Evolutionary conservation across 345 rosid genomes (phyloP), one percentile per base, ranked within the genome.

Genomic region (Syzygium aqueum): DNA sequence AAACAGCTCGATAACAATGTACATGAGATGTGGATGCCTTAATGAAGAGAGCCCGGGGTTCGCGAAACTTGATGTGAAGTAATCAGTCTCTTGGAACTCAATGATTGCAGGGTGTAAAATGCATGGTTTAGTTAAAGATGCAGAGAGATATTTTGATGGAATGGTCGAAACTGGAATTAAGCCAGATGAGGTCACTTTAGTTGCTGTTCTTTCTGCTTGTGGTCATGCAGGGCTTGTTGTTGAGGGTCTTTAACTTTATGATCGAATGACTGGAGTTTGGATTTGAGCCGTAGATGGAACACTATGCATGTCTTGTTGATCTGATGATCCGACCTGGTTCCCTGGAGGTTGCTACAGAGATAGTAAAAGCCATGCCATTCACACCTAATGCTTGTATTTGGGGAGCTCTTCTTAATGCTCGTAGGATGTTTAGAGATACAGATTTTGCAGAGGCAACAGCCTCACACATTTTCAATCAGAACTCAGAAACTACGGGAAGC

Each of bases 361-460:
- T 94, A 53, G 93, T 93, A 90, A 90, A 92, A 88, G 91, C 59
- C 85, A 94, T 96, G 94, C 97, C 97, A 19, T 87, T 91, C 87
- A 90, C 92, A 89, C 96, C 97, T 4, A 95, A 94, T 89, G 93
- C 89, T 40, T 91, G 89, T 87, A 93, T 97, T 4, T 93, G 94
- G 95, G 93, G 98, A 87, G 95, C 98, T 91, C 91, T 96, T 33
- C 90, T 97, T 85, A 94, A 94, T 91, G 93, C 97, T 89, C 95
- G 96, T 84, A 88, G 94, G 85, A 94, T 92, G 94, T 96, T 94
- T 89, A 94, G 91, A 87, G 88, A 90, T 51, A 78, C 92, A 52
- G 92, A 92, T 85, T 84, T 90, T 12, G 95, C 93, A 21, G 94
- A 92, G 88, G 89, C 87, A 87, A 86, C 89, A 25, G 97, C 96